Evolutionary conservation across 306 rosid species (phyloP).

Genomic region (apple (Malus domestica)): DNA sequence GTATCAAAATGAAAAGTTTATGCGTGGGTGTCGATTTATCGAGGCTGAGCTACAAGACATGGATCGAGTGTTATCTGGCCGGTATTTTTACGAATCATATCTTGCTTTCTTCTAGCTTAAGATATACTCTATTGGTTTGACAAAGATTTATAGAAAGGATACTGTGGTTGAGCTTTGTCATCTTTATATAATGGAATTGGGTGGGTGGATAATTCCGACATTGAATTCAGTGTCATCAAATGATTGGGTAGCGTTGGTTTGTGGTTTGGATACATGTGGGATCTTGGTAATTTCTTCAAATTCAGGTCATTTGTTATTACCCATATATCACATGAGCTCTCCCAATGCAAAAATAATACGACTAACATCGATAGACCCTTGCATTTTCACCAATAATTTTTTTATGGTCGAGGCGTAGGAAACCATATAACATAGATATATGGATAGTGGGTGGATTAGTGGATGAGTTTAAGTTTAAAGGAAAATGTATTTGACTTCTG

Average conservation of each 20-base stretch:
- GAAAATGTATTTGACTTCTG: background rate
- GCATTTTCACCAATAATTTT: background rate
- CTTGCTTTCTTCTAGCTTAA: background rate
- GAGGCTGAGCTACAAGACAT: slow-evolving; percentile 93
- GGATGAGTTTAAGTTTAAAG: background rate
- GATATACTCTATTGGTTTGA: background rate
- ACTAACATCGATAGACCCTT: background rate
- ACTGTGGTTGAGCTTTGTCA: background rate
- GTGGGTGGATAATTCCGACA: slow-evolving; percentile 18
- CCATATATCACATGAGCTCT: background rate
- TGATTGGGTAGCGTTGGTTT: slow-evolving; percentile 25
- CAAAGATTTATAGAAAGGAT: background rate
- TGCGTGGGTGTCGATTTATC: slow-evolving; percentile 93
- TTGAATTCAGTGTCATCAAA: slow-evolving; percentile 18
- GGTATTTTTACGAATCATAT: slow-evolving; percentile 33
- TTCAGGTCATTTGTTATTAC: too few relatives aligned
- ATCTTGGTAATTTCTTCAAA: too few relatives aligned
- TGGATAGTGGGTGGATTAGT: background rate
- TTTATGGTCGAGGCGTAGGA: background rate
- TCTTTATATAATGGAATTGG: slow-evolving; percentile 10
- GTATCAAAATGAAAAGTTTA: slow-evolving; percentile 76
- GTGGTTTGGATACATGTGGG: too few relatives aligned
- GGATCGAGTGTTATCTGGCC: slow-evolving; percentile 86
- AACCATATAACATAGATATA: background rate
- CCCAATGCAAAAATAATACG: background rate